Evolutionary conservation across 2,329 filamentous ascomycete species (phyloP).

Genomic region (Cyphellophora europaea): DNA sequence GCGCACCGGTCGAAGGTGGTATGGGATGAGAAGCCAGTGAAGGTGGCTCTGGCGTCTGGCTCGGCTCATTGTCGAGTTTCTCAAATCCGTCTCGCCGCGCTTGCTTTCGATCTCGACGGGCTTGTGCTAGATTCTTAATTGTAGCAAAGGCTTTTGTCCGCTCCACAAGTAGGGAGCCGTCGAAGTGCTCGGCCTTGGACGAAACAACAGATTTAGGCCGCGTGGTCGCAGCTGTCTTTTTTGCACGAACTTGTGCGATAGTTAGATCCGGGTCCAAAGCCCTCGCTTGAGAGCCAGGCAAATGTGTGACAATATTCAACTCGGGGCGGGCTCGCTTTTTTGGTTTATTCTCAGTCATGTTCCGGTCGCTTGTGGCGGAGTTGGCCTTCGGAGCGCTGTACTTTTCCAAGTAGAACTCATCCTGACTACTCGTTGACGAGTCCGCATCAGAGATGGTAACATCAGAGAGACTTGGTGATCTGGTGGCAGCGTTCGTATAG

Average conservation of each 20-base stretch:
- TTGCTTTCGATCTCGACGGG: not conserved
- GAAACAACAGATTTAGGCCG: constrained; percentile 12
- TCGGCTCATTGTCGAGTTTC: too few species aligned
- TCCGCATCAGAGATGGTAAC: constrained; percentile 9
- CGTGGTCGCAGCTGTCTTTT: not conserved
- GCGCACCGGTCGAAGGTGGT: too few species aligned
- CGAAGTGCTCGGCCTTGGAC: constrained; percentile 13
- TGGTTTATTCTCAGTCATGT: too few species aligned
- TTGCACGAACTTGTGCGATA: not conserved
- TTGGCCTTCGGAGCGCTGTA: constrained; percentile 9
- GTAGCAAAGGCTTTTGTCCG: not conserved
- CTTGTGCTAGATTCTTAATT: not conserved
- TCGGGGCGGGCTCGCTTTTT: constrained; percentile 25
- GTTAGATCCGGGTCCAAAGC: not conserved
- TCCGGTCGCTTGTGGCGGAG: not conserved
- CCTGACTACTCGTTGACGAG: constrained; percentile 14
- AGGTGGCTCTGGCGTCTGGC: too few species aligned
- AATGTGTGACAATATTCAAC: constrained; percentile 34
- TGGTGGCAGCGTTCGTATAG: too few species aligned
- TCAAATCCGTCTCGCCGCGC: too few species aligned
- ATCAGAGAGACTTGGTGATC: constrained; percentile 7
- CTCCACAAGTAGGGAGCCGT: constrained; percentile 1
- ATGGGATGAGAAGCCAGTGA: too few species aligned
- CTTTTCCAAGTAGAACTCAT: constrained; percentile 18
- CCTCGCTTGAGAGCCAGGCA: constrained; percentile 18